A percentile compares a stretch with the other conserved stretches of the same genome.
These are phyloP conservation scores for Geotrichum restrictum DNA, from an alignment of 1,139 yeast genomes.

Conservation along the genomic window DNA sequence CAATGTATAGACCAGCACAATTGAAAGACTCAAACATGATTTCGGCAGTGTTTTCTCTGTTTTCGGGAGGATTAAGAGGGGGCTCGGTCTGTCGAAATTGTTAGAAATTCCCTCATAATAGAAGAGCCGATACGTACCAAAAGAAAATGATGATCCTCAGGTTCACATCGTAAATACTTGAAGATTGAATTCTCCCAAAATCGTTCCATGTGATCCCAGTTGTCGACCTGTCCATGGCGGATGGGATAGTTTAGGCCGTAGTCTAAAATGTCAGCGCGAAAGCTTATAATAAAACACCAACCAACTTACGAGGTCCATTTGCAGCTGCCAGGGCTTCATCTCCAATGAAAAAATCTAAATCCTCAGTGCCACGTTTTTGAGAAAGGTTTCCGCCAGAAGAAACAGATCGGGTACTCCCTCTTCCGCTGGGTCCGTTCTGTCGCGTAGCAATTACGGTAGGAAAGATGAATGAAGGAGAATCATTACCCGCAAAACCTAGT, in stretches of 20 bases:
- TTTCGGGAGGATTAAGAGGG: slow-evolving; percentile 97
- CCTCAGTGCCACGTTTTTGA: slow-evolving; percentile 86
- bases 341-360: slow-evolving; percentile 91
- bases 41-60: slow-evolving; percentile 96
- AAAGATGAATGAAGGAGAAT: slow-evolving; percentile 92
- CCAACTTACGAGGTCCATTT: slow-evolving; percentile 56
- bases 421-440: slow-evolving; percentile 41
- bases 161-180: slow-evolving; percentile 94
- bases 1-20: slow-evolving; percentile 96
- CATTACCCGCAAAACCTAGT: slow-evolving; percentile 97
- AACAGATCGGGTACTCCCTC: slow-evolving; percentile 36
- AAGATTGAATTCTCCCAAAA: slow-evolving; percentile 97
- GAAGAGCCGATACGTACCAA: slow-evolving; percentile 35
- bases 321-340: slow-evolving; percentile 91
- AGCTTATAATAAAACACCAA: background rate
- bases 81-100: slow-evolving; percentile 64
- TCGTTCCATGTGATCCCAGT: slow-evolving; percentile 99
- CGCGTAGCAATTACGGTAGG: slow-evolving; percentile 97
- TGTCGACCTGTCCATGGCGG: slow-evolving; percentile 95
- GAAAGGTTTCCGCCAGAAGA: slow-evolving; percentile 46
- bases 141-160: slow-evolving; percentile 94
- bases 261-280: slow-evolving; percentile 37
- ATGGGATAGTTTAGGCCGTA: slow-evolving; percentile 89
- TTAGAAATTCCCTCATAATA: background rate
- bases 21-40: slow-evolving; percentile 98